Evolutionary conservation across 805 yeast genomes (phyloP).

Genomic region (Candida ulmi): DNA sequence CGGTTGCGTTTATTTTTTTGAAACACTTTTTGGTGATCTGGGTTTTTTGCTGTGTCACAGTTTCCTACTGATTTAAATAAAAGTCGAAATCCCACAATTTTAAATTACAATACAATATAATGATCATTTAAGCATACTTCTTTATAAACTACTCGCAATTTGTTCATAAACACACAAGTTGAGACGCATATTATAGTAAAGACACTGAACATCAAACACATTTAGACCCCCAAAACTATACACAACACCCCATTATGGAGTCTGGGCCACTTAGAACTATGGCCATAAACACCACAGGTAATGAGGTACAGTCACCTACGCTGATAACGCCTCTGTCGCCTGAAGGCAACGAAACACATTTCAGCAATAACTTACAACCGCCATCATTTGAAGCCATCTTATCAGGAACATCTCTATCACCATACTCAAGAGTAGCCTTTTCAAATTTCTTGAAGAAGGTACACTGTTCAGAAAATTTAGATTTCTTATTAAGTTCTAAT

Average conservation of each 20-base stretch:
- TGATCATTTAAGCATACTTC: no score
- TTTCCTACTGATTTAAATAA: background rate
- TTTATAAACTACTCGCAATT: no score
- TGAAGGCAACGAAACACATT: slow-evolving; percentile 6
- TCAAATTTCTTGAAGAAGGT: slow-evolving; percentile 17
- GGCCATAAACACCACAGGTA: background rate
- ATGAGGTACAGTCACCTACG: background rate
- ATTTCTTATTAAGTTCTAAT: slow-evolving; percentile 19
- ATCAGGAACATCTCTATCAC: slow-evolving; percentile 19
- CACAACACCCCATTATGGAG: background rate
- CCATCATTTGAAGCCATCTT: slow-evolving; percentile 19
- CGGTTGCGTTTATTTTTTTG: no score
- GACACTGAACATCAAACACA: no score
- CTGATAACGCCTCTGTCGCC: slow-evolving; percentile 14
- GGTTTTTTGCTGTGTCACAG: background rate
- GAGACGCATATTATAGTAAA: no score
- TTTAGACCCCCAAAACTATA: no score
- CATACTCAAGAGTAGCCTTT: slow-evolving; percentile 23
- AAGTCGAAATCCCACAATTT: background rate
- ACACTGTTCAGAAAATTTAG: slow-evolving; percentile 23
- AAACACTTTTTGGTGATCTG: background rate
- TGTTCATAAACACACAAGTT: no score
- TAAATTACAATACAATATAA: no score
- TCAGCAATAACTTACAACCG: slow-evolving; percentile 3
- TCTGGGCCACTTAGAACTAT: background rate